phyloP scores from a whole-genome alignment of 768 basidiomycete genomes.

The Strobilomyces dryophilus region DNA sequence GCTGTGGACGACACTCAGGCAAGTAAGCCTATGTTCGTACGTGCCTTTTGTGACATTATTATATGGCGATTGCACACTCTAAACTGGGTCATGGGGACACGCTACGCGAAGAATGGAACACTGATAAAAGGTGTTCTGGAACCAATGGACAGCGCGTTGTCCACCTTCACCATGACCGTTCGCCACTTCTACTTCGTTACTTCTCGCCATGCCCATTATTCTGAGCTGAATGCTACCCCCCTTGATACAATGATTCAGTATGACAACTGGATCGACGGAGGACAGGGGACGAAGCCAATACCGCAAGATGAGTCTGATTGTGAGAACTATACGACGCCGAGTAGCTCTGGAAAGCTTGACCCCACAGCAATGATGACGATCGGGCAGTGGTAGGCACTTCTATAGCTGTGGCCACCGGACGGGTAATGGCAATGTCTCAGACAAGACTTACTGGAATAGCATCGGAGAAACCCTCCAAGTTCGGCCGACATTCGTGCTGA shows the following conservation, averaged over 20 bases:
- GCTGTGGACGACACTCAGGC: not conserved
- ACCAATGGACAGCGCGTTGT: not conserved
- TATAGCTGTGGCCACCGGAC: not conserved
- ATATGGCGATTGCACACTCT: slow-evolving; percentile 6
- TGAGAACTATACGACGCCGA: not conserved
- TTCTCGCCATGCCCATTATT: not conserved
- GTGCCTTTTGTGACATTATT: slow-evolving; percentile 2
- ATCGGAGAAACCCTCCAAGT: not conserved
- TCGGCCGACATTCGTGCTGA: not conserved
- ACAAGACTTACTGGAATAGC: not conserved
- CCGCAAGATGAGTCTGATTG: slow-evolving; percentile 1
- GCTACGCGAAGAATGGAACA: slow-evolving; percentile 1
- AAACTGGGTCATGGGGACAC: slow-evolving; percentile 1
- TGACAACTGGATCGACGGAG: not conserved
- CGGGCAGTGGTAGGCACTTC: slow-evolving; percentile 6
- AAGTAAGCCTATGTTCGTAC: slow-evolving; percentile 4
- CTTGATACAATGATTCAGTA: not conserved
- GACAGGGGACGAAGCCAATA: not conserved
- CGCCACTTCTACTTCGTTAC: not conserved
- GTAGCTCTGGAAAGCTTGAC: not conserved
- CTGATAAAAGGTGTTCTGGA: slow-evolving; percentile 7
- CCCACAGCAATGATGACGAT: not conserved
- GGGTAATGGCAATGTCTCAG: slow-evolving; percentile 5
- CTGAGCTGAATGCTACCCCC: not conserved
- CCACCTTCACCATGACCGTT: slow-evolving; percentile 3